Evolutionary conservation across 225 moss, liverwort and hornwort species (phyloP).

Genomic region (Physcomitrium patens): DNA sequence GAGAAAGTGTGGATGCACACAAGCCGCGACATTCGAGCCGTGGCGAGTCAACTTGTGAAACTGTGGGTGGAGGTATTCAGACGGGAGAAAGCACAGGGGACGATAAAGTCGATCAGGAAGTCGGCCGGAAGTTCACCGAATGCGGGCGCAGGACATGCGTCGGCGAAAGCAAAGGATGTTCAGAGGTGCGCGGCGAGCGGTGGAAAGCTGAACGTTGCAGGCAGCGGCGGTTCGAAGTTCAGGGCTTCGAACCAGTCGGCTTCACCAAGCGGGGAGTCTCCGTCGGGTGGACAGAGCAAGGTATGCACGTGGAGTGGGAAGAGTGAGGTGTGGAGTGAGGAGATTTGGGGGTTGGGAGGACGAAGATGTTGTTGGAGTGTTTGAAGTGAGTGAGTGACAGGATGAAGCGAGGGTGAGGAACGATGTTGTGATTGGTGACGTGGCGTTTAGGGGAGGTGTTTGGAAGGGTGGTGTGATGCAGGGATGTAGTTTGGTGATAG

Average conservation of each 20-base stretch:
- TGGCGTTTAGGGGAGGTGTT: too few relatives aligned
- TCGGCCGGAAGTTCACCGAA: constrained; percentile 43
- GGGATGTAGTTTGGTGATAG: too few relatives aligned
- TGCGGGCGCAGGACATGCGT: constrained; percentile 34
- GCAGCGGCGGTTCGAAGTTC: constrained; percentile 35
- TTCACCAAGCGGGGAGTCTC: constrained; percentile 39
- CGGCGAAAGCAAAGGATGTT: constrained; percentile 40
- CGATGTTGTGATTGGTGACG: too few relatives aligned
- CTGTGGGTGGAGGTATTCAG: constrained; percentile 69
- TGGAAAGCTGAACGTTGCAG: constrained; percentile 30
- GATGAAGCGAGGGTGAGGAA: constrained; percentile 39
- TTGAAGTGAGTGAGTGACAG: neutral
- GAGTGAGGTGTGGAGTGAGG: constrained; percentile 20
- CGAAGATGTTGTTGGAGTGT: too few relatives aligned
- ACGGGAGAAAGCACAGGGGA: constrained; percentile 62
- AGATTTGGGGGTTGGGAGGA: constrained; percentile 3
- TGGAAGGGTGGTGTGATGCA: too few relatives aligned
- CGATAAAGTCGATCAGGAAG: constrained; percentile 49
- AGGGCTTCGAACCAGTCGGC: constrained; percentile 41
- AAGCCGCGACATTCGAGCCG: constrained; percentile 69
- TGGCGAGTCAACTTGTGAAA: constrained; percentile 74
- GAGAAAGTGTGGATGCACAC: constrained; percentile 79
- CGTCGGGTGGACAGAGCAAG: constrained; percentile 35
- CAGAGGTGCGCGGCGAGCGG: constrained; percentile 33
- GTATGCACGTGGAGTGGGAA: constrained; percentile 3